These are phyloP conservation scores for Fragilaria radians DNA, from an alignment of 108 stramenopile genomes.

Conservation along the genomic window DNA sequence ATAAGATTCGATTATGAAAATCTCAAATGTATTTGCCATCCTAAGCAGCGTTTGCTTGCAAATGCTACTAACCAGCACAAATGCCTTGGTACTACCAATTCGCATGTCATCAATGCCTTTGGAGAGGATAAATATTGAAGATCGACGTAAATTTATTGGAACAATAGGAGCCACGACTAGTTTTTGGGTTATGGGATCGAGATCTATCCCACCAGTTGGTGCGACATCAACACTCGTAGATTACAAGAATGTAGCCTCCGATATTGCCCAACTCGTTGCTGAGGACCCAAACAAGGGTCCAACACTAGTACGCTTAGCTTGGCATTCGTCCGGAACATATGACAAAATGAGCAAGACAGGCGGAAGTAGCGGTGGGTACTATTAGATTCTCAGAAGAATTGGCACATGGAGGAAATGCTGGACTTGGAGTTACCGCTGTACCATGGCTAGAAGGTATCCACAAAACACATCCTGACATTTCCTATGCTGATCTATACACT, in stretches of 20 bases:
- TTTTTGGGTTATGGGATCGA: too few relatives aligned
- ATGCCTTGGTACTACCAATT: too few relatives aligned
- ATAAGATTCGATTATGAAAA: too few relatives aligned
- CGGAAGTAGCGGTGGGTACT: conserved; percentile 89
- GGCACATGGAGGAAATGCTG: conserved; percentile 84
- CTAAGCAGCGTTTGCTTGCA: too few relatives aligned
- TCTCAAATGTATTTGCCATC: too few relatives aligned
- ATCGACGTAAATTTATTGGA: too few relatives aligned
- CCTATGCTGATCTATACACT: conserved; percentile 94
- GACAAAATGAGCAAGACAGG: conserved; percentile 65
- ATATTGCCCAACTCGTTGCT: conserved; percentile 42
- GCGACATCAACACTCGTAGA: neutral
- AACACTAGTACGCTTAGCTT: conserved; percentile 86
- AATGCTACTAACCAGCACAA: too few relatives aligned
- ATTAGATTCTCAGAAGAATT: conserved; percentile 94
- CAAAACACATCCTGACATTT: conserved; percentile 79
- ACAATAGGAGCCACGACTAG: too few relatives aligned
- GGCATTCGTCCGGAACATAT: conserved; percentile 94
- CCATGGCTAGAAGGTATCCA: conserved; percentile 63
- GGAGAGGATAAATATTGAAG: too few relatives aligned
- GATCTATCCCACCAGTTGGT: neutral
- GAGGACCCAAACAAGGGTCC: conserved; percentile 40
- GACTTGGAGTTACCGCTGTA: conserved; percentile 72
- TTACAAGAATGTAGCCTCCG: conserved; percentile 27
- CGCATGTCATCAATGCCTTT: too few relatives aligned